Base-by-base conservation (phyloP, 169 alveolate species). In the Pseudocohnilembus persalinus region DNA sequence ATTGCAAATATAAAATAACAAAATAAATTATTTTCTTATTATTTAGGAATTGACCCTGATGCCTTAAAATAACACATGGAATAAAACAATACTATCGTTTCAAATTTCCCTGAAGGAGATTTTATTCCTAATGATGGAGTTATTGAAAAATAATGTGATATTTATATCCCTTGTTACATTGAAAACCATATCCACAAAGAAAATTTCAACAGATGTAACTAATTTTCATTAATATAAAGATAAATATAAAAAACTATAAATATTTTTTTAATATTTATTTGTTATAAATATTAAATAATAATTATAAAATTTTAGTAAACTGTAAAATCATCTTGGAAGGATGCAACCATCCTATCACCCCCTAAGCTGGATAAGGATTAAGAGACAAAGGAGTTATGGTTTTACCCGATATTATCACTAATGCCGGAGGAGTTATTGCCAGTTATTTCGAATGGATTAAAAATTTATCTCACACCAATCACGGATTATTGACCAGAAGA, bases 311-410 rank as follows among this genome's bases (percentile, higher is more conserved):
- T 49, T 20, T 11, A 49, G 68, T 93, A 29, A 79, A 93, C 68
- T 83, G 92, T 81, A 93, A 88, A 83, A 88, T 90, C 24, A 81
- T 93, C 25, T 91, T 87, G 31, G 96, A 93, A 82, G 95, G 90
- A 74, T 93, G 94, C 29, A 93, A 93, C 76, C 90, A 90, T 68
- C 94, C 96, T 24, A 84, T 91, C 20, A 93, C 96, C 11, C 84
- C 77, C 68, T 63, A 81, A 73, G 96, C 93, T 63, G 94, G 89
- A 83, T 89, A 93, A 35, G 82, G 82, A 33, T 83, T 92, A 25
- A 32, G 30, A 63, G 65, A 76, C 20, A 84, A 63, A 27, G 88
- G 88, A 24, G 68, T 83, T 31, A 49, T 31, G 31, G 76, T 82
- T 29, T 30, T 88, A 11, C 91, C 91, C 15, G 91, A 88, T 73